Evolutionary conservation across 1,139 yeast species (phyloP), one percentile per base, ranked within the genome.

Genomic region (Geotrichum siamense): DNA sequence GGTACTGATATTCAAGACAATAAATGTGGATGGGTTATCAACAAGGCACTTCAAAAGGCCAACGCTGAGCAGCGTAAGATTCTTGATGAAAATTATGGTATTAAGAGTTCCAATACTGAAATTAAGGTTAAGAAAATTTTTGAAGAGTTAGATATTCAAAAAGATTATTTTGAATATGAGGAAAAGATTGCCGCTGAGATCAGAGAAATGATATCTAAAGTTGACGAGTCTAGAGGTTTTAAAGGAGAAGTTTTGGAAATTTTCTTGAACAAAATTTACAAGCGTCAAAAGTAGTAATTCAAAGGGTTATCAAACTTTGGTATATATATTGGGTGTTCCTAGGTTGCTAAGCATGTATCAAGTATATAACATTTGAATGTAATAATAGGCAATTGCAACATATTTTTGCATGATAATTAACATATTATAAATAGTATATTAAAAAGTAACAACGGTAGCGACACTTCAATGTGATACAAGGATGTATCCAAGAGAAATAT

Each of bases 1-100:
- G 99, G 99, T 55, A 93, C 98, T 48, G 99, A 93, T 65, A 93
- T 93, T 61, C 85, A 85, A 70, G 99, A 93, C 67, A 93, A 93
- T 76, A 93, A 93, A 69, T 93, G 98, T 67, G 84, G 96, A 39
- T 93, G 99, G 99, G 81, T 93, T 49, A 76, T 93, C 58, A 91
- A 91, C 73, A 85, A 86, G 59, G 98, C 98, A 6, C 75, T 93
- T 57, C 75, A 82, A 63, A 71, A 79, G 55, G 93, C 78, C 43
- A 73, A 77, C 26, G 76, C 86, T 39, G 93, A 79, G 54, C 97
- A 93, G 70, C 82, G 97, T 65, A 64, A 72, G 57, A 53, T 82
- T 8, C 75, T 93, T 54, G 97, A 91, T 60, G 79, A 74, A 39
- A 85, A 91, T 71, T 93, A 93, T 63, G 99, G 98, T 55, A 72